phyloP scores from a whole-genome alignment of 441 rosid genomes.

The Gossypium davidsonii region DNA sequence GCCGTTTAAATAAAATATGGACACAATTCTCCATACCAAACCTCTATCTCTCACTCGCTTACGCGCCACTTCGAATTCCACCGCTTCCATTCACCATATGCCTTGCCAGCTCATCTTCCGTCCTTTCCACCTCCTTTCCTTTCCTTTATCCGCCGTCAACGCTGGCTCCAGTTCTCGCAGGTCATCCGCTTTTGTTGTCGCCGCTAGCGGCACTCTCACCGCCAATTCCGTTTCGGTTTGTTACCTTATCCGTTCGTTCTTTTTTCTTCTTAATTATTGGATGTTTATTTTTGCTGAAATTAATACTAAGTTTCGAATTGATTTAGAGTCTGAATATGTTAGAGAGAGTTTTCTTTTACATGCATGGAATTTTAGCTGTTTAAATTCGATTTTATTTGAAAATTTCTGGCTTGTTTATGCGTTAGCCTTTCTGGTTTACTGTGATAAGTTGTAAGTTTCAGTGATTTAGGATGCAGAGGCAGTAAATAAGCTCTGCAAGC shows the following conservation, averaged over 20 bases:
- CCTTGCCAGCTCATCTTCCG: constrained; percentile 26
- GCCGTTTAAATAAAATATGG: constrained; percentile 29
- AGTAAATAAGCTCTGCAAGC: not conserved
- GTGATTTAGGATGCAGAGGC: not conserved
- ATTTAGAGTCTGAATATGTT: not conserved
- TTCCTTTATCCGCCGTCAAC: constrained; percentile 21
- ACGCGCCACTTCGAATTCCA: constrained; percentile 21
- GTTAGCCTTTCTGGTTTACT: not conserved
- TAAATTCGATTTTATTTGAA: not conserved
- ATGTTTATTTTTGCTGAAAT: not conserved
- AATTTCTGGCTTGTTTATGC: not conserved
- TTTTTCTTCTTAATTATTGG: not conserved
- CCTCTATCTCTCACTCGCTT: constrained; percentile 30
- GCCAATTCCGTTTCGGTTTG: constrained; percentile 48
- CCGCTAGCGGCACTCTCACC: constrained; percentile 39
- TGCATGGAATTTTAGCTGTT: not conserved
- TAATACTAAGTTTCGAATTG: not conserved
- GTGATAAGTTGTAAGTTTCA: not conserved
- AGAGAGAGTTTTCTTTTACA: not conserved
- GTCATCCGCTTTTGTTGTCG: constrained; percentile 25
- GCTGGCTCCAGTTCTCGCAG: constrained; percentile 19
- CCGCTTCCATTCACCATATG: constrained; percentile 19
- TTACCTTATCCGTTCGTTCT: constrained; percentile 12
- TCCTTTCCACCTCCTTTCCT: constrained; percentile 12
- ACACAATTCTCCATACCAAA: constrained; percentile 31